Evolutionary conservation across 148 eudicot genomes (phyloP), one percentile per base, ranked within the genome.

Genomic region (Spergularia bocconei): DNA sequence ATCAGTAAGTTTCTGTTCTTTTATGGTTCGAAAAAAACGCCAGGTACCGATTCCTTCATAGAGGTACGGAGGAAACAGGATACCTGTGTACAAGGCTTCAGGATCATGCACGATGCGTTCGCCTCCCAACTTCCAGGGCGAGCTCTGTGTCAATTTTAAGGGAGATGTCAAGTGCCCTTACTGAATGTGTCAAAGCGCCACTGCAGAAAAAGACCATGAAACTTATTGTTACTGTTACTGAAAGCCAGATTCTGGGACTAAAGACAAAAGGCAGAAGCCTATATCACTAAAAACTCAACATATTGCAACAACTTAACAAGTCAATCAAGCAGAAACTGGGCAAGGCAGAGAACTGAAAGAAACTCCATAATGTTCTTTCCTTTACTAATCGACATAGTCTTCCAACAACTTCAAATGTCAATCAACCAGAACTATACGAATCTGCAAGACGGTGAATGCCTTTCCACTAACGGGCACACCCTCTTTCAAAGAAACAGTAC

Each of bases 81-180:
- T 69, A 17, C 73, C 44, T 59, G 14, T 17, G 54, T 13, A 39
- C 57, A 73, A 61, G 17, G 44, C 63, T 19, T 57, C 44, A 66
- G 38, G 69, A 44, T 90, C 82, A 93, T 71, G 97, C 97, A 72
- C 98, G 88, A 59, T 91, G 88, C 5, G 98, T 93, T 62, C 98
- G 97, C 85, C 92, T 88, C 73, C 98, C 98, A 55, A 93, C 97
- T 84, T 87, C 79, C 23, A 93, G 92, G 1, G 98, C 98, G 13
- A 93, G 94, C 82, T 93, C 92, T 4, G 94, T 91, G 71, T 93
- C 98, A 6, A 93, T 93, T 62, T 93, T 93, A 66, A 91, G 85
- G 70, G 98, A 93, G 73, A 93, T 91, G 74, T 93, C 98, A 3
- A 93, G 92, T 73, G 98, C 97, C 84, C 82, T 88, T 62, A 93